Base-by-base conservation (phyloP, 2,329 filamentous ascomycete genomes). In the Beauveria caledonica region DNA sequence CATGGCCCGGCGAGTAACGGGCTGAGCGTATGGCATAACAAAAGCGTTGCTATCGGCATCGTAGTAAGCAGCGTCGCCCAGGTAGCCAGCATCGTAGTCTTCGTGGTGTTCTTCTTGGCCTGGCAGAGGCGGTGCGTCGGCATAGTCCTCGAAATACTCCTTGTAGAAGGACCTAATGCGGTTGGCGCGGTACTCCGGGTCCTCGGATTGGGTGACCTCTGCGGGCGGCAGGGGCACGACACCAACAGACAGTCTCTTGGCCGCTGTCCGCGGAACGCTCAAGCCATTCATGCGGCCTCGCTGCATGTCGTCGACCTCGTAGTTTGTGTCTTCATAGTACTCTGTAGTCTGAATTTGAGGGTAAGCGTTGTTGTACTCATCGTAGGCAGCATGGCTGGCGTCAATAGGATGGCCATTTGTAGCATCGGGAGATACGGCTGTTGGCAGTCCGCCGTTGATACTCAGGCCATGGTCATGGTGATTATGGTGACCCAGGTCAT, bases 151-250 rank as follows among this genome's bases (percentile, higher is more conserved):
- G 68, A 99, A 99, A 77, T 99, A 99, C 72, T 99, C 94, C 78
- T 97, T 97, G 79, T 99, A 99, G 78, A 99, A 99, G 4, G 94
- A 99, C 72, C 94, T 85, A 66, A 99, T 99, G 62, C 94, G 87
- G 78, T 97, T 97, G 64, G 94, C 94, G 68, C 94, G 86, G 69
- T 93, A 87, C 73, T 97, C 94, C 0, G 94, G 92, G 71, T 97
- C 93, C 70, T 97, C 94, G 3, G 87, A 84, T 48, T 87, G 85
- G 33, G 80, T 81, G 59, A 90, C 85, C 64, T 96, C 89, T 69
- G 92, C 87, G 40, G 92, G 90, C 5, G 94, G 94, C 63, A 99
- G 80, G 23, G 94, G 94, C 17, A 94, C 88, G 73, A 96, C 82
- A 29, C 86, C 85, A 50, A 88, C 82, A 1, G 86, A 89, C n/a